A percentile compares a stretch with the other conserved stretches of the same genome.
Conservation (phyloP, 2,329 filamentous ascomycete genomes). For the Paraconiothyrium brasiliense region DNA sequence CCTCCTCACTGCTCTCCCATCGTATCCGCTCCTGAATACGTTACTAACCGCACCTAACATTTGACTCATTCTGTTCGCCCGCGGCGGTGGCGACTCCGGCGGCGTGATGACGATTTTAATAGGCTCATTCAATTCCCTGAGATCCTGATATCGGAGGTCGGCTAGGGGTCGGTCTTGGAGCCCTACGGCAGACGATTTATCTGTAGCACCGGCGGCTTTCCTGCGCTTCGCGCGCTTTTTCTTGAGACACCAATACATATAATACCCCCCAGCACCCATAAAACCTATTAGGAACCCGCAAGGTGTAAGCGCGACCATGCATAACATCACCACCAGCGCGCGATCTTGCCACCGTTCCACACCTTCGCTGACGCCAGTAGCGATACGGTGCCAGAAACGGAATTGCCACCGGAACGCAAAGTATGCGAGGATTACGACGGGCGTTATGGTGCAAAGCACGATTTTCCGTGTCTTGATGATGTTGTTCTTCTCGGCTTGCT, state of each 20-base stretch:
- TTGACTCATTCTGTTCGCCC: constrained; percentile 8
- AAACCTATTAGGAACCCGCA: constrained; percentile 2
- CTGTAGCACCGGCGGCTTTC: not conserved
- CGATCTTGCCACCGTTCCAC: not conserved
- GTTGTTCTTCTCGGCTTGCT: constrained; percentile 10
- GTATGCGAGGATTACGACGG: not conserved
- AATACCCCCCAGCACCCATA: not conserved
- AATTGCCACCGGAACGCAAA: constrained; percentile 8
- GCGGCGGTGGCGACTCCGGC: not conserved
- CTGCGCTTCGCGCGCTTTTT: constrained; percentile 5
- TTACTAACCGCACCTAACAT: constrained; percentile 5
- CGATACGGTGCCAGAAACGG: not conserved
- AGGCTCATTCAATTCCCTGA: not conserved
- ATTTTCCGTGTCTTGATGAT: constrained; percentile 6
- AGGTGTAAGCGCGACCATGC: not conserved
- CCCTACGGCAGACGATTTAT: no score
- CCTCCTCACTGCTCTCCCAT: constrained; percentile 4
- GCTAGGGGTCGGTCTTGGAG: not conserved
- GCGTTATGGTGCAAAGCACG: not conserved
- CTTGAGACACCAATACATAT: not conserved
- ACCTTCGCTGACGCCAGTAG: not conserved
- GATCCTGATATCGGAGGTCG: not conserved
- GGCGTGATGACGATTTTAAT: constrained; percentile 10
- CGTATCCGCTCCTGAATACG: not conserved
- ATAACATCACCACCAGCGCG: not conserved